These are phyloP conservation scores for Periconia sp. DNA, from an alignment of 2,329 filamentous ascomycete genomes.

Conservation along the genomic window DNA sequence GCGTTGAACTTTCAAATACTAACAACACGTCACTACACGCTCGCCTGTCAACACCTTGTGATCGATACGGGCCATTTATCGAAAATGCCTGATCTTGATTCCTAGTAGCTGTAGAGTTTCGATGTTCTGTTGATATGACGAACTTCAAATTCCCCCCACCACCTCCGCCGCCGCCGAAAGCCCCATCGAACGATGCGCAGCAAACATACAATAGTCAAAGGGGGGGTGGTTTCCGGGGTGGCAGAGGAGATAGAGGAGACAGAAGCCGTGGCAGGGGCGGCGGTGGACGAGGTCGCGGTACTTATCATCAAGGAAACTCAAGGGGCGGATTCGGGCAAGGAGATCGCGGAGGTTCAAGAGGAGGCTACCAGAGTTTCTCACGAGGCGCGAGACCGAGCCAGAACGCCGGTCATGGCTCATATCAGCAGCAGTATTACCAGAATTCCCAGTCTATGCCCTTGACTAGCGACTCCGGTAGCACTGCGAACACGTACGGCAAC, in stretches of 20 bases:
- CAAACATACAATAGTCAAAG: constrained; percentile 36
- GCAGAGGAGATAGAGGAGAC: constrained; percentile 32
- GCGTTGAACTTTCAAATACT: neutral
- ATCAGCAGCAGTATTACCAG: constrained; percentile 16
- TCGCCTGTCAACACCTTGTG: no score
- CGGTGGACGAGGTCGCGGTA: constrained; percentile 28
- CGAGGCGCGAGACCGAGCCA: no score
- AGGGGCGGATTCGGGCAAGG: constrained; percentile 26
- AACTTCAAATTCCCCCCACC: constrained; percentile 56
- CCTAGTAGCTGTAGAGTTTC: no score
- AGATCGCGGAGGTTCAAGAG: constrained; percentile 19
- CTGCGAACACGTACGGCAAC: no score
- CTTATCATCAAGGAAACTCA: constrained; percentile 16
- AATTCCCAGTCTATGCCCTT: no score
- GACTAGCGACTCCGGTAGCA: no score
- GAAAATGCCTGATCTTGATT: no score
- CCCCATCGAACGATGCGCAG: constrained; percentile 33
- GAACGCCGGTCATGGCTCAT: neutral
- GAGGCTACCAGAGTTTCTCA: constrained; percentile 26
- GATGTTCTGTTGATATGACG: constrained; percentile 29
- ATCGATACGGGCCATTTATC: no score
- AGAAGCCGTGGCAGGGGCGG: constrained; percentile 34
- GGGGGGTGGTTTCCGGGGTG: constrained; percentile 35
- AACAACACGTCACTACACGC: no score
- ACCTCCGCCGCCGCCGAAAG: constrained; percentile 50